Evolutionary conservation across 371 early-diverging fungal species (phyloP).

Genomic region (Mucor mucedo): DNA sequence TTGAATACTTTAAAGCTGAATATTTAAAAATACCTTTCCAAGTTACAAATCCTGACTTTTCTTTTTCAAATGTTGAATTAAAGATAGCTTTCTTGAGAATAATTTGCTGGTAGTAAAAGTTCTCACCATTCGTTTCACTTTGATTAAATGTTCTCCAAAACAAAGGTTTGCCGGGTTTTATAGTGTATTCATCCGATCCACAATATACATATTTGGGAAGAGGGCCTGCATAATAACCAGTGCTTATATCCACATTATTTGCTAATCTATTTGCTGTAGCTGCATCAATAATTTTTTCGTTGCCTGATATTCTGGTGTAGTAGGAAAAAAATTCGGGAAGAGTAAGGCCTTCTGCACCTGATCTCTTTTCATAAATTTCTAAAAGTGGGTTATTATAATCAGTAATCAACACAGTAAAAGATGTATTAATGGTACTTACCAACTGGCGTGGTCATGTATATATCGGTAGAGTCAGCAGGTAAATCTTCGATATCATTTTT

Average conservation of each 20-base stretch:
- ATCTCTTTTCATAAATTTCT: too few relatives aligned
- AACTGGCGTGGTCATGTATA: neutral
- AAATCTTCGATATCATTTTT: constrained; percentile 2
- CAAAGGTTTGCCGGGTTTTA: too few relatives aligned
- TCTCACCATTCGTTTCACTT: constrained; percentile 6
- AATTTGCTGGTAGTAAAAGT: constrained; percentile 11
- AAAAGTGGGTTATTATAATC: too few relatives aligned
- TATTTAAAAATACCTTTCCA: neutral
- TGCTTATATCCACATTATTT: neutral
- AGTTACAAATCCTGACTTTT: neutral
- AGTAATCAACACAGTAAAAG: too few relatives aligned
- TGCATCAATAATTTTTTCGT: too few relatives aligned
- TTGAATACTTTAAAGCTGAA: too few relatives aligned
- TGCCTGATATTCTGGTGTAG: too few relatives aligned
- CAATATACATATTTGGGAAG: constrained; percentile 2
- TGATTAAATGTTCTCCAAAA: constrained; percentile 6
- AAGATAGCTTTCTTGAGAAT: constrained; percentile 5
- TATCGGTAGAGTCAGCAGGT: neutral
- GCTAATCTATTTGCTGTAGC: neutral
- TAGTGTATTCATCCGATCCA: neutral
- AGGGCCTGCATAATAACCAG: neutral
- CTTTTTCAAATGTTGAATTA: constrained; percentile 3
- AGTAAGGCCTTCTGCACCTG: too few relatives aligned
- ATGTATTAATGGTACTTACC: too few relatives aligned
- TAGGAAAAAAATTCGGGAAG: too few relatives aligned